Percentiles rank a stretch among this genome's conserved stretches.
phyloP scores from a whole-genome alignment of 768 basidiomycete species.

The Erythrobasidium yunnanense region DNA sequence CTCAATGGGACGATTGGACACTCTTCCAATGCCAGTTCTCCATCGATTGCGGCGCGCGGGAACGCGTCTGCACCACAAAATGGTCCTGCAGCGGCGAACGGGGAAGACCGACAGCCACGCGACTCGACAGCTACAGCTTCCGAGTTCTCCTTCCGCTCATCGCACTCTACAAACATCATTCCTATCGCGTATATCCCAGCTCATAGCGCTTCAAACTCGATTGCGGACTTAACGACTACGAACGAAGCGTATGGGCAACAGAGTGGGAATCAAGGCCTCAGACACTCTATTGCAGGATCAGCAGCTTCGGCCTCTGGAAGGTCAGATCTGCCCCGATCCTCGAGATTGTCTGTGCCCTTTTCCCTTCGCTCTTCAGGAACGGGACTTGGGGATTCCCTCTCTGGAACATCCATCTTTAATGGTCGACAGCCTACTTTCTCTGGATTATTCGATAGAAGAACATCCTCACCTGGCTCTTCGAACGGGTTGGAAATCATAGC shows the following conservation, averaged over 20 bases:
- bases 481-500: slow-evolving; percentile 22
- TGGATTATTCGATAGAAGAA: background rate
- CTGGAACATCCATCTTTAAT: background rate
- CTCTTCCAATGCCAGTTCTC: too few relatives aligned
- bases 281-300: background rate
- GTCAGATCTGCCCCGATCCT: background rate
- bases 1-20: slow-evolving; percentile 26
- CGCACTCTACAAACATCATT: slow-evolving; percentile 38
- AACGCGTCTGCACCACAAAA: background rate
- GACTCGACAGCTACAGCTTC: slow-evolving; percentile 29
- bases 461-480: slow-evolving; percentile 18
- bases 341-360: slow-evolving; percentile 13
- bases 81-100: background rate
- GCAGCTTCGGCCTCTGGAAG: background rate
- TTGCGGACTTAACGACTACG: slow-evolving; percentile 26
- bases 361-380: slow-evolving; percentile 11
- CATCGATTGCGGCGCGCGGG: slow-evolving; percentile 5
- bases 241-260: background rate
- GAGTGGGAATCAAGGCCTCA: background rate
- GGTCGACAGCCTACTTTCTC: slow-evolving; percentile 21
- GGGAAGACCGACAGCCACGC: background rate
- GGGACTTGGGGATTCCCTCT: background rate
- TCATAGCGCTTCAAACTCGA: slow-evolving; percentile 32
- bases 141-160: slow-evolving; percentile 38
- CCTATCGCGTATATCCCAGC: slow-evolving; percentile 40